Conservation (phyloP, 2,329 filamentous ascomycete species). For the Trichophaea hybrida region DNA sequence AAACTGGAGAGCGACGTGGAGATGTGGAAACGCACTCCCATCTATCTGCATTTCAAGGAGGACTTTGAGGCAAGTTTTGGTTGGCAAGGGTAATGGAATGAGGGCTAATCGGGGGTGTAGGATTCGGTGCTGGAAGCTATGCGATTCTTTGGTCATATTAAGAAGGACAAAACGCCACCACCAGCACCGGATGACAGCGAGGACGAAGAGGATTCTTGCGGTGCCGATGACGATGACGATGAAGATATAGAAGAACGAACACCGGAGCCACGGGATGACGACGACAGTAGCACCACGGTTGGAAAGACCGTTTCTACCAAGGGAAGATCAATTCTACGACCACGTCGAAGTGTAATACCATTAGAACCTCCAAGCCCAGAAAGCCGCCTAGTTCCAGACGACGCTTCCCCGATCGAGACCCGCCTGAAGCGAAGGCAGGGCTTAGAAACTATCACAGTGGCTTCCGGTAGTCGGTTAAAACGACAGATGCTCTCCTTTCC, state of each 20-base stretch:
- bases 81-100: no score
- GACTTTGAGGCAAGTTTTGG: constrained; percentile 1
- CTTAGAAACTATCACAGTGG: background rate
- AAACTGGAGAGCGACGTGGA: background rate
- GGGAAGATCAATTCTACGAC: constrained; percentile 14
- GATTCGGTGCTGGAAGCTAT: background rate
- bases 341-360: background rate
- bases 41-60: constrained; percentile 7
- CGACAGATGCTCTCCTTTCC: background rate
- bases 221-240: background rate
- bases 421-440: background rate
- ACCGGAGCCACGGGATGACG: background rate
- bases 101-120: background rate
- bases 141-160: background rate
- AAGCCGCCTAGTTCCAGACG: background rate
- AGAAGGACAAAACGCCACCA: background rate
- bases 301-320: constrained; percentile 5
- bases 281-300: background rate
- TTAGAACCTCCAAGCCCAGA: background rate
- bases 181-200: background rate
- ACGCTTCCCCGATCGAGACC: background rate
- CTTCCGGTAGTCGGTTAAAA: background rate
- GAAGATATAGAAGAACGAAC: background rate
- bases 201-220: background rate
- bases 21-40: constrained; percentile 16